A percentile compares a stretch with the other conserved stretches of the same genome.
These are phyloP conservation scores for Globisporangium nodosum DNA, from an alignment of 352 stramenopile species.

Conservation along the genomic window DNA sequence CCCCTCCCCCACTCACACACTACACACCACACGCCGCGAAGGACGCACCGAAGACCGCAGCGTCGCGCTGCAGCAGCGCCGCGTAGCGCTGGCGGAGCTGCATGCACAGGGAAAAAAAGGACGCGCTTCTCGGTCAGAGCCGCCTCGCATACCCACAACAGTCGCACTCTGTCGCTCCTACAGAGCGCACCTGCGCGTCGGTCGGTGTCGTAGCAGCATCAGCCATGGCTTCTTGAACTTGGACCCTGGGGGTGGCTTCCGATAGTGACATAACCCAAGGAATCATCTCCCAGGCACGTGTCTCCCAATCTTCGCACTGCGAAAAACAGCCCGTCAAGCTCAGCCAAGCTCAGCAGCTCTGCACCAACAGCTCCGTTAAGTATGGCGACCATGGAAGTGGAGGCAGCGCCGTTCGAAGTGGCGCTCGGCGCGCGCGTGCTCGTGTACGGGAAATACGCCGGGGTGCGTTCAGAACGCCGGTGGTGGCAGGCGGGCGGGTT, in stretches of 20 bases:
- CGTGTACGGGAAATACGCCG: conserved; percentile 75
- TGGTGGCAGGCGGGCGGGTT: background rate
- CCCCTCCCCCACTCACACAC: background rate
- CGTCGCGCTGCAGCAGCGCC: conserved; percentile 34
- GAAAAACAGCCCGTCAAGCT: background rate
- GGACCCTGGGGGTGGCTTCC: background rate
- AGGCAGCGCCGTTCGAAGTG: conserved; percentile 26
- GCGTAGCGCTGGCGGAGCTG: conserved; percentile 43
- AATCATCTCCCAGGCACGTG: conserved; percentile 1
- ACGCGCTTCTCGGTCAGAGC: background rate
- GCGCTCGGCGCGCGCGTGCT: conserved; percentile 48
- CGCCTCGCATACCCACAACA: background rate
- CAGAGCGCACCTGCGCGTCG: conserved; percentile 18
- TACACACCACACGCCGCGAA: background rate
- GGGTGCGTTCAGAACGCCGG: conserved; percentile 28
- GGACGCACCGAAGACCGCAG: conserved; percentile 31
- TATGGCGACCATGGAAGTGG: conserved; percentile 19
- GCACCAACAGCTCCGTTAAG: background rate
- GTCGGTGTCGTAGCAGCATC: conserved; percentile 2
- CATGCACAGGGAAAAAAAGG: background rate
- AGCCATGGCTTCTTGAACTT: background rate
- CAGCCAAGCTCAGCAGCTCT: background rate
- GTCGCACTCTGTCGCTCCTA: too few relatives aligned
- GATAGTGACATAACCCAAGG: background rate
- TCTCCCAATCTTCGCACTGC: background rate